Evolutionary conservation across 2,329 filamentous ascomycete genomes (phyloP).

Genomic region (Didymella lethalis): DNA sequence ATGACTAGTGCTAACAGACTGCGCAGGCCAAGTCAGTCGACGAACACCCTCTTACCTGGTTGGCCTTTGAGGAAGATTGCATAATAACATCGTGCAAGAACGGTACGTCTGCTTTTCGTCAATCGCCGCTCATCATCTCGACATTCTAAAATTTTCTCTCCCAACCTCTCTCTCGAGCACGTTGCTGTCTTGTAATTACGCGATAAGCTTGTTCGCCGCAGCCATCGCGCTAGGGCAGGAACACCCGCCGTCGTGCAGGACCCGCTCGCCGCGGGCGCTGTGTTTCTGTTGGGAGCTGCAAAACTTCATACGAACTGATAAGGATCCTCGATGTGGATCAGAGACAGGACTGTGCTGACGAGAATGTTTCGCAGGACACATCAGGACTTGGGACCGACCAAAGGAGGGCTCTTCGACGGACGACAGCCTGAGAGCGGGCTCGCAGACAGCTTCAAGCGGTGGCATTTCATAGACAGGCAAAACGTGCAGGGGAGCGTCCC

Average conservation of each 20-base stretch:
- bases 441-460: constrained; percentile 10
- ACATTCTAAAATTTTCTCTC: constrained; percentile 14
- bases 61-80: constrained; percentile 91
- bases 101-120: constrained; percentile 65
- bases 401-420: constrained; percentile 54
- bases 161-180: constrained; percentile 18
- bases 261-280: constrained; percentile 20
- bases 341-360: constrained; percentile 22
- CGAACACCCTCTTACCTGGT: constrained; percentile 84
- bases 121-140: constrained; percentile 6
- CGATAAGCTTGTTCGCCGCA: constrained; percentile 20
- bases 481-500: constrained; percentile 1
- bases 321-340: constrained; percentile 26
- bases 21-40: constrained; percentile 80
- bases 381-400: constrained; percentile 77
- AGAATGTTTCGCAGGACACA: constrained; percentile 65
- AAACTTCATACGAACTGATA: constrained; percentile 21
- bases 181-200: constrained; percentile 12
- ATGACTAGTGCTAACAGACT: constrained; percentile 8
- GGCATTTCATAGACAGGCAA: constrained; percentile 14
- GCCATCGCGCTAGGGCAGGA: constrained; percentile 20
- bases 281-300: constrained; percentile 23
- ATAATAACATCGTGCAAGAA: constrained; percentile 92
- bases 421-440: constrained; percentile 36
- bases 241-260: constrained; percentile 20